Evolutionary conservation across 1,284 basidiomycete species (phyloP).

Genomic region (Moesziomyces aphidis): DNA sequence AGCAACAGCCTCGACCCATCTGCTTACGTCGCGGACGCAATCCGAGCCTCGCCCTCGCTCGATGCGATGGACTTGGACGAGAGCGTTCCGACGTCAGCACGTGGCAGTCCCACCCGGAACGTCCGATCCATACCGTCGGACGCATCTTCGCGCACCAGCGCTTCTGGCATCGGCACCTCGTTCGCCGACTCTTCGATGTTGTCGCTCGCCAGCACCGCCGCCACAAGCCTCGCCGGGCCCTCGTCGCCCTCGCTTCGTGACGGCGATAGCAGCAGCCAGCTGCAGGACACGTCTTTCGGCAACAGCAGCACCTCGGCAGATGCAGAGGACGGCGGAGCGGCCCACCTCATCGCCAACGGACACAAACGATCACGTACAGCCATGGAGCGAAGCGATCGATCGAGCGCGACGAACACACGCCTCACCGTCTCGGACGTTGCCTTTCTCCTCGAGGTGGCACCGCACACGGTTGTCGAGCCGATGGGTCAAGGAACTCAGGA

Average conservation of each 20-base stretch:
- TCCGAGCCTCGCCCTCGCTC: slow-evolving; percentile 18
- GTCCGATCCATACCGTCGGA: slow-evolving; percentile 45
- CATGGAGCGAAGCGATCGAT: slow-evolving; percentile 19
- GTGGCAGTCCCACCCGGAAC: slow-evolving; percentile 31
- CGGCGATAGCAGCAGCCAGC: slow-evolving; percentile 36
- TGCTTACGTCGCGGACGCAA: slow-evolving; percentile 16
- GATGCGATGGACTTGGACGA: slow-evolving; percentile 43
- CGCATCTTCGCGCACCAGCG: slow-evolving; percentile 45
- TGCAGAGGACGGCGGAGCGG: slow-evolving; percentile 15
- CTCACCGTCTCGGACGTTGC: slow-evolving; percentile 60
- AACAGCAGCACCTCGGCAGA: slow-evolving; percentile 35
- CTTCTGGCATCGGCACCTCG: slow-evolving; percentile 37
- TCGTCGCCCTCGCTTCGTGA: slow-evolving; percentile 41
- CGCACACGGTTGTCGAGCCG: slow-evolving; percentile 63
- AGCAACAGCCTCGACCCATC: slow-evolving; percentile 23
- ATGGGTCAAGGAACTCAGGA: slow-evolving; percentile 63
- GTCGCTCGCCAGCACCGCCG: slow-evolving; percentile 55
- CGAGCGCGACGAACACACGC: slow-evolving; percentile 24
- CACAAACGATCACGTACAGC: slow-evolving; percentile 41
- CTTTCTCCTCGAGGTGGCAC: slow-evolving; percentile 59
- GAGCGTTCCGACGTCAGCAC: slow-evolving; percentile 23
- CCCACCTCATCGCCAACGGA: slow-evolving; percentile 2
- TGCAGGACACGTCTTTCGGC: slow-evolving; percentile 41
- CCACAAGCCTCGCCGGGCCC: slow-evolving; percentile 46
- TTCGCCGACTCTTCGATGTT: slow-evolving; percentile 55